Evolutionary conservation across 2,329 filamentous ascomycete species (phyloP), one percentile per base, ranked within the genome.

Genomic region (Arthrobotrys pseudoclavata): DNA sequence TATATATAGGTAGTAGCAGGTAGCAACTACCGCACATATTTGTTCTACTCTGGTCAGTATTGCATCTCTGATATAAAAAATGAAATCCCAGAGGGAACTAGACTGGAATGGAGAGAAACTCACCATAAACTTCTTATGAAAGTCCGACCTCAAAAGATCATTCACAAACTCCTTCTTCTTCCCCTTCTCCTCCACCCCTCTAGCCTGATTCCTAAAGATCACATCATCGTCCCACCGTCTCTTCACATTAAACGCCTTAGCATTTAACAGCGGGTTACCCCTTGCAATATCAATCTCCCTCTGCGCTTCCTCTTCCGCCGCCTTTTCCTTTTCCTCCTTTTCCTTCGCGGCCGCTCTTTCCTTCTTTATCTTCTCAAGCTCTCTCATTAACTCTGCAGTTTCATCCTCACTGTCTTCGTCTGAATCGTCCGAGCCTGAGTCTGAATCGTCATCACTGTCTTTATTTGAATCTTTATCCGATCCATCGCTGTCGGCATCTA

Each of bases 121-220:
- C 84, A 88, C 87, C 96, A 99, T 99, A 84, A 99, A 99, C 79
- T 94, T 91, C 85, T 94, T 96, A 86, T 99, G 96, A 84, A 99
- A 99, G 84, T 99, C 96, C 31, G 94, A 97, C 79, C 81, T 79
- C 26, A 77, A 24, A n/a, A 77, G 74, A 52, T 77, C 53, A 66
- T 72, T 45, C 84, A 99, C 94, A 85, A 99, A 99, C 84, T 97
- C 94, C 86, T 95, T 96, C 85, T 88, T 89, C 86, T 91, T 94
- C 79, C 91, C 90, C 86, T 91, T 94, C 79, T 97, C 93, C 83
- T 98, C 95, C 0, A 94, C 97, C 7, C 95, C 96, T 75, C 96
- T 89, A 37, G 95, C 96, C 85, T 99, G 96, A 84, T 99, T 99
- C 86, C 97, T 98, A 86, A 99, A 99, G 1, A 99, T 94, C 12